Evolutionary conservation across 1,284 basidiomycete species (phyloP), one percentile per base, ranked within the genome.

Genomic region (Pseudozyma sp.): DNA sequence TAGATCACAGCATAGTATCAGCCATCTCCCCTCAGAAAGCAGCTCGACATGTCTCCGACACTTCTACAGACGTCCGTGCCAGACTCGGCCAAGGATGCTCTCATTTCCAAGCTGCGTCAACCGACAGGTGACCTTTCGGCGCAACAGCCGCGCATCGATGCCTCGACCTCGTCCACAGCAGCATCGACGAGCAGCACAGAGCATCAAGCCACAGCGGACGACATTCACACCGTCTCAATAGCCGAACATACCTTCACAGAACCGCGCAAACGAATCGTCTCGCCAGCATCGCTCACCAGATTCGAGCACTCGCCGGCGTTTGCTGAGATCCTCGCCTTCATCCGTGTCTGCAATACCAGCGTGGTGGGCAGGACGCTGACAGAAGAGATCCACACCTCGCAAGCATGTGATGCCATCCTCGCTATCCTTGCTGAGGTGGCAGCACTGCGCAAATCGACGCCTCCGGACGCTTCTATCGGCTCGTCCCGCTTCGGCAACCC

Each of bases 401-500:
- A 58, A 47, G 63, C 60, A 44, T 73, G 58, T 64, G 30, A 33
- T 49, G 54, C 10, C 89, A 48, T 80, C 14, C 55, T 80, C 7
- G 34, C 19, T n/a, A 55, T 83, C 11, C 54, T 84, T 31, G 52
- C 69, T 7, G 40, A 60, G 10, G 68, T 84, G 30, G 51, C 61
- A 5, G 46, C 40, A 7, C 54, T 84, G 2, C 93, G 81, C 81
- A 86, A 43, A 86, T 92, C 34, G 2, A 94, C 90, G 0, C 96
- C 96, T 4, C 90, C 95, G 0, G 90, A 96, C 24, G 65, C 61
- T 2, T 92, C 95, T 75, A 97, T 97, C 83, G 90, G 91, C 67
- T 90, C 91, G 1, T 97, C 94, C 46, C 87, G 97, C 30, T 99
- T 99, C 80, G 97, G 96, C 3, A 99, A 99, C 85, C 95, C 96